Base-by-base conservation (phyloP, 352 stramenopile genomes). In the Phytophthora colocasiae region DNA sequence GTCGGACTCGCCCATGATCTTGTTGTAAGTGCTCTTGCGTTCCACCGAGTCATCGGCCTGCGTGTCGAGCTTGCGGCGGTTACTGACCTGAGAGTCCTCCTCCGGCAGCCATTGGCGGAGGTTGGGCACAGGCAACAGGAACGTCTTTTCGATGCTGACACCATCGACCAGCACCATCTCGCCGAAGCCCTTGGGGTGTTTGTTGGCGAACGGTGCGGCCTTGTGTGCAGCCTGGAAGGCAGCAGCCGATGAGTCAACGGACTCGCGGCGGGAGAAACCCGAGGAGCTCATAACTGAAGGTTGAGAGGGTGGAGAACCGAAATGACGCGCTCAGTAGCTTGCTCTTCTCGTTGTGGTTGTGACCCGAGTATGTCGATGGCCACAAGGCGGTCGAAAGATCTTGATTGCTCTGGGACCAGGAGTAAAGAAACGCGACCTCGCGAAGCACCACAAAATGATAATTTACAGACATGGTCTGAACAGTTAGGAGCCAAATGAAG, bases 1-100 rank as follows among this genome's bases (percentile, higher is more conserved):
- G 63, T 94, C 86, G 26, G 85, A 86, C 40, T 82, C 57, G 67
- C 78, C 81, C 86, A 94, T 94, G 77, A 94, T 89, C 71, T 92
- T 92, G 75, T 94, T 94, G 78, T 94, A 94, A 8, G 86, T 94
- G 64, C 78, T 82, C 69, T 90, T 91, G 46, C 81, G 82, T 61
- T 87, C 75, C 3, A 86, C 76, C 19, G 76, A 77, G 55, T 87
- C 77, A 6, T 77, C 69, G 17, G 73, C 78, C 55, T 88, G 75
- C 50, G 83, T 90, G 73, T 94, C 86, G 54, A 94, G 90, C 65
- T 91, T 91, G 74, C 86, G 86, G 41, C 78, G 74, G 76, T 94
- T 94, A 51, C 69, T 71, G 3, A 80, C 76, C 58, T 89, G 60
- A 43, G 43, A 51, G 63, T 91, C 67, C 31, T 80, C 26, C 32